Percentiles rank a stretch among this genome's conserved stretches.
phyloP scores from a whole-genome alignment of 352 stramenopile genomes.

The Peronospora farinosa region DNA sequence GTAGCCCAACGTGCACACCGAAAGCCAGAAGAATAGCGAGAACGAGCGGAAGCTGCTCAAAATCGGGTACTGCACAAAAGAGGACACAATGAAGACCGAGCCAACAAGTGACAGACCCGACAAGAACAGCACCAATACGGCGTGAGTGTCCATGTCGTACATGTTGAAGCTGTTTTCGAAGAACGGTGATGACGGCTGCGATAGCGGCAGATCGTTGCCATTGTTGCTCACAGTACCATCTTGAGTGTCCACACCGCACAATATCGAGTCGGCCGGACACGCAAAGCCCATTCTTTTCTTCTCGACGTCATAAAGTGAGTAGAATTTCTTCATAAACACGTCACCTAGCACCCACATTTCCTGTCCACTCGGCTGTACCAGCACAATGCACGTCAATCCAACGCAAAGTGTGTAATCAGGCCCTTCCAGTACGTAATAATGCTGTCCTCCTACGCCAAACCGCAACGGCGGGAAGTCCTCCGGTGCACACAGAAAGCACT shows the following conservation, averaged over 20 bases:
- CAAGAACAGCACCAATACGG: conserved; percentile 66
- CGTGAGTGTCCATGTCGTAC: conserved; percentile 68
- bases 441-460: conserved; percentile 50
- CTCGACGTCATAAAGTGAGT: conserved; percentile 89
- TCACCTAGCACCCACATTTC: conserved; percentile 96
- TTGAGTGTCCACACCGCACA: conserved; percentile 35
- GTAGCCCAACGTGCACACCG: conserved; percentile 51
- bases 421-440: conserved; percentile 66
- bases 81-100: conserved; percentile 55
- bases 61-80: conserved; percentile 59
- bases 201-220: conserved; percentile 17
- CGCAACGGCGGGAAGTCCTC: conserved; percentile 59
- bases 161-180: conserved; percentile 66
- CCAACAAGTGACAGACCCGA: conserved; percentile 64
- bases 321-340: conserved; percentile 95
- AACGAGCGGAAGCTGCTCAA: conserved; percentile 48
- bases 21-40: conserved; percentile 60
- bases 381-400: conserved; percentile 65
- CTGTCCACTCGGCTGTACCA: conserved; percentile 70
- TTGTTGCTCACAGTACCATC: conserved; percentile 8
- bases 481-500: conserved; percentile 69
- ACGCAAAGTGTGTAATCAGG: conserved; percentile 74
- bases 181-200: conserved; percentile 28
- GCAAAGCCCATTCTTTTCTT: conserved; percentile 85
- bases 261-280: conserved; percentile 37